A percentile compares a stretch with the other conserved stretches of the same genome.
phyloP scores from a whole-genome alignment of 2,329 filamentous ascomycete genomes.

The Colletotrichum sp. region DNA sequence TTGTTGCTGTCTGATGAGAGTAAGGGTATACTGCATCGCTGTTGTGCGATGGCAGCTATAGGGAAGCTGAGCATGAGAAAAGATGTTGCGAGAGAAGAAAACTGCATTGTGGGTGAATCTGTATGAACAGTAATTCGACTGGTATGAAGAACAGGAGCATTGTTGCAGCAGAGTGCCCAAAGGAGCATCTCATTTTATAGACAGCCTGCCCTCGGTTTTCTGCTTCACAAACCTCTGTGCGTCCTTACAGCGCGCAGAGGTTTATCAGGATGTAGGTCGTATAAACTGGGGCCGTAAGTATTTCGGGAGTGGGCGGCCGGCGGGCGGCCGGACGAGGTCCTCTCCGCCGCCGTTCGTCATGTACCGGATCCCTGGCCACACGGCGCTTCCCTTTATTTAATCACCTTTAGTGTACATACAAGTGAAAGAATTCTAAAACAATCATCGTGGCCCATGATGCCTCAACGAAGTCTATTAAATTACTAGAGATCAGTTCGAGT shows the following conservation, averaged over 20 bases:
- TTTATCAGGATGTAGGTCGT: background rate
- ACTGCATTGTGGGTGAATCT: background rate
- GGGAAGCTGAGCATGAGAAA: background rate
- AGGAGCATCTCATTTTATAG: background rate
- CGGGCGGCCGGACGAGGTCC: background rate
- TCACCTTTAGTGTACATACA: background rate
- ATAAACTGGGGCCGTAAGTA: background rate
- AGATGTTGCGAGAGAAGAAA: background rate
- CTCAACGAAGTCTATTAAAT: background rate
- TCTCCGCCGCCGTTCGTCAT: background rate
- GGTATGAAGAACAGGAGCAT: background rate
- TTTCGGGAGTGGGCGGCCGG: background rate
- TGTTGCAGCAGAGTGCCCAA: background rate
- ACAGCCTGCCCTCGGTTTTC: background rate
- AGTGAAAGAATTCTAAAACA: background rate
- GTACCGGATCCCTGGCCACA: background rate
- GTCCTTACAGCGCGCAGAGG: background rate
- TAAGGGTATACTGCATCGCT: background rate
- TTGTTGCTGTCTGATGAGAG: background rate
- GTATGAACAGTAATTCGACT: background rate
- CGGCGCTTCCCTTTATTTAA: background rate
- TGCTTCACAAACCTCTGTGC: background rate
- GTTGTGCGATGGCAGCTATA: background rate
- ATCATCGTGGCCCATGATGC: background rate
- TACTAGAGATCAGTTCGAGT: background rate